Evolutionary conservation across 495 filamentous ascomycete genomes (phyloP), one percentile per base, ranked within the genome.

Genomic region (Neurospora sp.): DNA sequence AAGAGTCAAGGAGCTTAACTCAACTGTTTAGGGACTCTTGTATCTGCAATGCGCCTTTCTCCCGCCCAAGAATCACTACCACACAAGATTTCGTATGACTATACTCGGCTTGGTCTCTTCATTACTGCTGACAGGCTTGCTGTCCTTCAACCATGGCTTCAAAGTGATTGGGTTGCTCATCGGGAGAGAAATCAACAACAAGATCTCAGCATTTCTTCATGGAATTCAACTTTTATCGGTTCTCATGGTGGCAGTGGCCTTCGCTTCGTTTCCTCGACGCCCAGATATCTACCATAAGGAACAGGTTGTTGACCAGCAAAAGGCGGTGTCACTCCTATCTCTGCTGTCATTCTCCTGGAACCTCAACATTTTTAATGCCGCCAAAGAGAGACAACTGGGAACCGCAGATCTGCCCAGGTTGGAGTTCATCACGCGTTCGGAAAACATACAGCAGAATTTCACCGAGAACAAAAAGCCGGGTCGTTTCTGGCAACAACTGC

Each of bases 271-370:
- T 12, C 89, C 89, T 4, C 86, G 90, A 37, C 86, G 90, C 12
- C 90, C 91, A 7, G 81, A 88, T 72, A 85, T 93, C 27, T 87
- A 80, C 20, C 84, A 82, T 62, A 76, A 79, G 31, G 87, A 84
- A 12, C 75, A 81, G 20, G 70, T 84, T 2, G 89, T 93, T 14
- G 91, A 93, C 78, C 82, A 83, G 46, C 88, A 91, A 77, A 80
- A 81, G 42, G 89, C 88, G 0, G 83, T 85, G 1, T 89, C 88
- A 3, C 81, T 87, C 0, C 75, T 89, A 6, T 80, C 79, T 39
- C 84, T 87, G 27, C 87, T 87, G 71, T 88, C 84, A 1, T 92
- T 89, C 75, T 75, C 78, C 27, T 93, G 91, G 91, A 86, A 86
- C 12, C 81, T 74, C 12, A 76, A 69, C 0, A 49, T 91, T 0